Percentiles rank a stretch among this genome's conserved stretches.
phyloP scores from a whole-genome alignment of 2,329 filamentous ascomycete genomes.

The Aureobasidium mangrovei region DNA sequence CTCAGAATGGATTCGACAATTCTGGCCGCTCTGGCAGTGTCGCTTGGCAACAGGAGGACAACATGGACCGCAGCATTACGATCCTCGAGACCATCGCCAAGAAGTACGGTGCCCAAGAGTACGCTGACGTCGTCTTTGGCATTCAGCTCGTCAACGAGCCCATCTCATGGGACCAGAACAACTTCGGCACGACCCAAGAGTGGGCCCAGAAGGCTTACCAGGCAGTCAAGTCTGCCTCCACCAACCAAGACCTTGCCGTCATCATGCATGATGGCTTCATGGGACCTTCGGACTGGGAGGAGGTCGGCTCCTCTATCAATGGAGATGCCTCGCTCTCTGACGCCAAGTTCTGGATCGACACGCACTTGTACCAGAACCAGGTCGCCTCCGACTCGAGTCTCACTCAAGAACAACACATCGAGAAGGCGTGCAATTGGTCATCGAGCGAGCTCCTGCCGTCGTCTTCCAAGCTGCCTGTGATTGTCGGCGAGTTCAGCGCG shows the following conservation, averaged over 20 bases:
- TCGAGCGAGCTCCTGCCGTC: constrained; percentile 26
- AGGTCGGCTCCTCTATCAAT: constrained; percentile 21
- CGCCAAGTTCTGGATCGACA: constrained; percentile 35
- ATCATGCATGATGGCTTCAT: constrained; percentile 35
- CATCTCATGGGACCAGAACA: constrained; percentile 29
- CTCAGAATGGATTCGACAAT: constrained; percentile 18
- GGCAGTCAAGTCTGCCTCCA: constrained; percentile 24
- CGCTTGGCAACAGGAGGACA: constrained; percentile 16
- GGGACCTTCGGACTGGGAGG: constrained; percentile 25
- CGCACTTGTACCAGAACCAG: constrained; percentile 39
- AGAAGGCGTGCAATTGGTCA: constrained; percentile 32
- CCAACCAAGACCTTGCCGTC: constrained; percentile 29
- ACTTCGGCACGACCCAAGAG: constrained; percentile 26
- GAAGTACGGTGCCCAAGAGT: constrained; percentile 31
- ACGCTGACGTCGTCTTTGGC: constrained; percentile 35
- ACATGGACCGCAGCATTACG: constrained; percentile 28
- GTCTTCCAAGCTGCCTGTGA: constrained; percentile 29
- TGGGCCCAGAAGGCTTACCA: constrained; percentile 31
- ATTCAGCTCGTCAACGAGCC: constrained; percentile 40
- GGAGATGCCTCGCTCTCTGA: constrained; percentile 21
- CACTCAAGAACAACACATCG: constrained; percentile 33
- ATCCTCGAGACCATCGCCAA: constrained; percentile 32
- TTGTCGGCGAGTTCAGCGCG: constrained; percentile 38
- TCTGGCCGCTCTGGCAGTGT: constrained; percentile 17
- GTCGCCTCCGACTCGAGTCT: constrained; percentile 28